Evolutionary conservation across 2,329 filamentous ascomycete species (phyloP), one percentile per base, ranked within the genome.

Genomic region (Chlorencoelia australis): DNA sequence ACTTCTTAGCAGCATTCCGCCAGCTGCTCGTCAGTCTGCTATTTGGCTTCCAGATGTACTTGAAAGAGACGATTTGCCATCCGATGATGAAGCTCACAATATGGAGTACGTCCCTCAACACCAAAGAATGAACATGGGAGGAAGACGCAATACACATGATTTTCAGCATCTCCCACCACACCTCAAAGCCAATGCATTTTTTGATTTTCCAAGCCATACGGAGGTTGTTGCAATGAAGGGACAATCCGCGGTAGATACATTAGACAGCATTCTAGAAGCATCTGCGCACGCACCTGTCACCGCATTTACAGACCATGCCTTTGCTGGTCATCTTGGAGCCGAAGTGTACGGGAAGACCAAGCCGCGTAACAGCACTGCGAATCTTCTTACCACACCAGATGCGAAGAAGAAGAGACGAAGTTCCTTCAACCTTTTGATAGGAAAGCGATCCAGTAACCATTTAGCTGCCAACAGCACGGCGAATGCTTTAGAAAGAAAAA

Each of bases 231-330:
- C 79, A 47, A 55, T 79, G 37, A 79, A 78, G 57, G 78, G 83
- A 40, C 81, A 84, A 13, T 96, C 91, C 17, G 88, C 89, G 8
- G 84, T 87, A 55, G 80, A 75, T 27, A 94, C 89, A 0, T 71
- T 98, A 6, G 88, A 98, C 47, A 88, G 78, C 55, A 93, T 98
- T 35, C 70, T 98, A 11, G 82, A 94, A 54, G 91, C 89, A 6
- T 91, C 89, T 3, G 83, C 85, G 3, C 74, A 71, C 41, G 89
- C 91, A 0, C 91, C 91, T 1, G 87, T 94, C 19, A 85, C 71
- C 47, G 89, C 88, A 17, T 96, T 96, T 51, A 94, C 83, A 0
- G 86, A 95, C 52, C 87, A 95, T 57, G 75, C 80, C 1, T 87
- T 83, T 53, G 82, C 79, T 18, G 87, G 87, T 4, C 75, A 77